Evolutionary conservation across 2,329 filamentous ascomycete genomes (phyloP).

Genomic region (Stagonosporopsis chrysanthemi): DNA sequence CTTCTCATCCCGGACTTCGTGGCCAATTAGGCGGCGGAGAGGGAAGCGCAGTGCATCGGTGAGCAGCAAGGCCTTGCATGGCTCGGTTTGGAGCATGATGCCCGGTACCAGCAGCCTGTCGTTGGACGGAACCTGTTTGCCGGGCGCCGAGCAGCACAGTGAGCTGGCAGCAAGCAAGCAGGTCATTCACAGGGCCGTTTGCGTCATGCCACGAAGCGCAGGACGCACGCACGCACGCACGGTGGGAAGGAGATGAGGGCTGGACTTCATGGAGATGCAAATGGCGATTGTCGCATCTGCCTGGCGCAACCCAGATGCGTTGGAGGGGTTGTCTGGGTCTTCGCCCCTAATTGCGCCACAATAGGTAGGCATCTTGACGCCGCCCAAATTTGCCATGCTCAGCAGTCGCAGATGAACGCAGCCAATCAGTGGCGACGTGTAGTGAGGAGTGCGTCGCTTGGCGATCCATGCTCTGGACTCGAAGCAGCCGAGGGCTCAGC

Average conservation of each 20-base stretch:
- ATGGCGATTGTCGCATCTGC: constrained; percentile 31
- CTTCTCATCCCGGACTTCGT: background rate
- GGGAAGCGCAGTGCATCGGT: constrained; percentile 18
- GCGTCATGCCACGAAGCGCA: constrained; percentile 25
- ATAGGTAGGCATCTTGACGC: constrained; percentile 22
- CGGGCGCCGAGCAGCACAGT: constrained; percentile 12
- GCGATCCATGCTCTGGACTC: constrained; percentile 20
- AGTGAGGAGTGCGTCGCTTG: constrained; percentile 27
- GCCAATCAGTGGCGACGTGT: constrained; percentile 22
- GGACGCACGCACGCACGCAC: background rate
- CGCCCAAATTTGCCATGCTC: constrained; percentile 20
- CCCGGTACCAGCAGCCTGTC: constrained; percentile 19
- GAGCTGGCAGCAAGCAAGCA: constrained; percentile 25
- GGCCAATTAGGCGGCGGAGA: constrained; percentile 11
- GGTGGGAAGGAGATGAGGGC: constrained; percentile 21
- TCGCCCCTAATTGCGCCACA: constrained; percentile 28
- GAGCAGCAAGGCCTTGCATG: constrained; percentile 19
- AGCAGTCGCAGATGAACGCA: background rate
- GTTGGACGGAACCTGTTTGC: constrained; percentile 14
- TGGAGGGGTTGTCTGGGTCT: constrained; percentile 26
- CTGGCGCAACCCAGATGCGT: constrained; percentile 25
- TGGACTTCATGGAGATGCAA: constrained; percentile 25
- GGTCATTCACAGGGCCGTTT: constrained; percentile 27
- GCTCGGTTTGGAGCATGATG: constrained; percentile 20
- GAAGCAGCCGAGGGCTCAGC: constrained; percentile 20